A percentile compares a stretch with the other conserved stretches of the same genome.
Conservation (phyloP, 768 basidiomycete species). For the Pleurotus sapidus region DNA sequence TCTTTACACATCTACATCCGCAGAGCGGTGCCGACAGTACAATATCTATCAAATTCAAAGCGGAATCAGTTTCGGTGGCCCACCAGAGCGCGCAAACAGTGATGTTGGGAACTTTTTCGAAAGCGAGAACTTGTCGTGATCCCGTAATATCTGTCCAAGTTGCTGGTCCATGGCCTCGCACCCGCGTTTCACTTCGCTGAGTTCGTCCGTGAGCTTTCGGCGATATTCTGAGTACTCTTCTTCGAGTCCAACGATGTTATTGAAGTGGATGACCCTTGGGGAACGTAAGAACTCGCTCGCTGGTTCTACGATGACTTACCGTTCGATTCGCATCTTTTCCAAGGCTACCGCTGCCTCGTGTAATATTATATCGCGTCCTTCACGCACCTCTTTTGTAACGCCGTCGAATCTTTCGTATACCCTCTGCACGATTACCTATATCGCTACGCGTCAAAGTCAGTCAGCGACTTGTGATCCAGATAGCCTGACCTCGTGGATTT, state of each 20-base stretch:
- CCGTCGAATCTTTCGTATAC: constrained; percentile 44
- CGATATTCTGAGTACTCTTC: constrained; percentile 46
- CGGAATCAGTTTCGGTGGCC: not conserved
- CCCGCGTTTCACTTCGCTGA: constrained; percentile 40
- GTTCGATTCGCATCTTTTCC: constrained; percentile 38
- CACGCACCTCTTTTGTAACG: constrained; percentile 42
- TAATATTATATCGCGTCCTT: constrained; percentile 44
- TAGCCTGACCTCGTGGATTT: constrained; percentile 42
- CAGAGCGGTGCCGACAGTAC: not conserved
- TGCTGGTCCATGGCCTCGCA: constrained; percentile 31
- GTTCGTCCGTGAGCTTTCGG: constrained; percentile 32
- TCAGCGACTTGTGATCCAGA: no score
- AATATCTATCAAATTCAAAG: not conserved
- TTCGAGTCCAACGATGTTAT: constrained; percentile 52
- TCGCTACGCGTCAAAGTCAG: no score
- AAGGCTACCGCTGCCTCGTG: constrained; percentile 42
- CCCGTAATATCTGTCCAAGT: constrained; percentile 37
- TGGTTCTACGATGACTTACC: constrained; percentile 26
- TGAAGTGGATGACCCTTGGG: constrained; percentile 47
- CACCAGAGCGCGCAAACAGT: constrained; percentile 24
- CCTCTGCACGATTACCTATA: constrained; percentile 46
- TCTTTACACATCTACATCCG: not conserved
- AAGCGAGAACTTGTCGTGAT: constrained; percentile 46
- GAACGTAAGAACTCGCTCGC: not conserved
- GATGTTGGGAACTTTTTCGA: constrained; percentile 48